These are phyloP conservation scores for Terana coerulea DNA, from an alignment of 768 basidiomycete species.

Conservation along the genomic window DNA sequence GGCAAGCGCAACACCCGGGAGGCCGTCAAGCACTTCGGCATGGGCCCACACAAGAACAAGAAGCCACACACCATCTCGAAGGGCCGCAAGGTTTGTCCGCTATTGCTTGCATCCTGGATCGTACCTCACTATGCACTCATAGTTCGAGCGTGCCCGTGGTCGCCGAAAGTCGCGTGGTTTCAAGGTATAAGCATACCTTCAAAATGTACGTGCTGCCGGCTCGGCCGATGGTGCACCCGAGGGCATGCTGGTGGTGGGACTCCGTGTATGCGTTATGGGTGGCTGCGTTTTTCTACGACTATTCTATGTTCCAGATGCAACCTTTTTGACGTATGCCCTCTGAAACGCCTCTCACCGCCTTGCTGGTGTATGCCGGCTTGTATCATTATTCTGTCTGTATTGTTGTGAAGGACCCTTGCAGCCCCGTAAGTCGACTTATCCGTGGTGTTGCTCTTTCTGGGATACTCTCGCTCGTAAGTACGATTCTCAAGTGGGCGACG, in stretches of 20 bases:
- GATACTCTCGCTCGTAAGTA: no score
- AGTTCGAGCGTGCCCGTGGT: constrained; percentile 98
- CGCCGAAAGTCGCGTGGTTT: constrained; percentile 97
- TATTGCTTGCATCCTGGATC: neutral
- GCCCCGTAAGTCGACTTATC: no score
- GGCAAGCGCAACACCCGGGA: constrained; percentile 93
- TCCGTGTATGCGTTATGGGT: constrained; percentile 31
- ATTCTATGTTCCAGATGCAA: constrained; percentile 13
- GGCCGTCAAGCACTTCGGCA: constrained; percentile 97
- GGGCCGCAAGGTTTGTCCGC: constrained; percentile 76
- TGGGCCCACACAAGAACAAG: constrained; percentile 98
- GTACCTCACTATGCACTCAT: neutral
- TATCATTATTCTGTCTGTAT: constrained; percentile 1
- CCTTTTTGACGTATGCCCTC: constrained; percentile 13
- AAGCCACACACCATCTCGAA: constrained; percentile 95
- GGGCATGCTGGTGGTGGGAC: constrained; percentile 19
- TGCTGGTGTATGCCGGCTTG: constrained; percentile 4
- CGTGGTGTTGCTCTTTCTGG: no score
- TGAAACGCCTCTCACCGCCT: constrained; percentile 1
- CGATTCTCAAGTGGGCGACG: no score
- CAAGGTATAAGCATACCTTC: constrained; percentile 69
- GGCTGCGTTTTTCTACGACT: constrained; percentile 12
- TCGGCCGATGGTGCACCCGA: constrained; percentile 11
- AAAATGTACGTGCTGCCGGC: constrained; percentile 32
- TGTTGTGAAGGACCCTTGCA: no score